Base-by-base conservation (phyloP, 2,329 filamentous ascomycete species). In the Pyricularia sp. region DNA sequence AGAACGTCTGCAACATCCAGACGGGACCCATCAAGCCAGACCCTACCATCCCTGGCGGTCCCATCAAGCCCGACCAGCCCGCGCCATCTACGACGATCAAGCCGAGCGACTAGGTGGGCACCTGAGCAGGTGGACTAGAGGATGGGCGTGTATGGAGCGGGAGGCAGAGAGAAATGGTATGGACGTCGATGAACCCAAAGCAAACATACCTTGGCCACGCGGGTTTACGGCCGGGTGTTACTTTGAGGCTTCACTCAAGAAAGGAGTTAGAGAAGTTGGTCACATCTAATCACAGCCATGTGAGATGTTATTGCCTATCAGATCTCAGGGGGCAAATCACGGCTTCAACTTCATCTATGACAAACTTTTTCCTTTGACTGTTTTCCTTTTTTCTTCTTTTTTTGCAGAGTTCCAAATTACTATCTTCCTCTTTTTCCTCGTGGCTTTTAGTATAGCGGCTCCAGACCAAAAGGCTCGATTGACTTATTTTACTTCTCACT, bases 381-480 rank as follows among this genome's bases (percentile, higher is more conserved):
- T 69, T 66, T 68, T 71, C 68, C 67, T 25, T 30, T 70, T 66
- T 68, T 68, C 70, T 68, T 68, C 23, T 30, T 70, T 66, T 69
- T 50, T 69, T 55, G 17, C 42, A n/a, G n/a, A 50, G 42, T 50
- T n/a, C 5, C 42, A n/a, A 7, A 50, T 17, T 50, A 50, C 42
- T 61, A 66, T 63, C 12, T 59, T 33, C 33, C 42, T 69, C 67
- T 42, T 66, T 69, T 66, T 69, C 31, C 28, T 68, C 64, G 20
- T 69, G 50, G 67, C 66, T 70, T 70, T 50, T 65, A 55, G 67
- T 31, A 61, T 68, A 68, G 67, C 67, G 64, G 68, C 66, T 55
- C 33, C 55, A 67, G 28, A 30, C 63, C 68, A 71, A 71, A 73
- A 74, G 70, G 72, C 73, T 74, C 74, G 73, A 72, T 74, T 73